A percentile compares a stretch with the other conserved stretches of the same genome.
Evolutionary conservation across 108 stramenopile genomes (phyloP).

Genomic region (Cyclotella sp.): DNA sequence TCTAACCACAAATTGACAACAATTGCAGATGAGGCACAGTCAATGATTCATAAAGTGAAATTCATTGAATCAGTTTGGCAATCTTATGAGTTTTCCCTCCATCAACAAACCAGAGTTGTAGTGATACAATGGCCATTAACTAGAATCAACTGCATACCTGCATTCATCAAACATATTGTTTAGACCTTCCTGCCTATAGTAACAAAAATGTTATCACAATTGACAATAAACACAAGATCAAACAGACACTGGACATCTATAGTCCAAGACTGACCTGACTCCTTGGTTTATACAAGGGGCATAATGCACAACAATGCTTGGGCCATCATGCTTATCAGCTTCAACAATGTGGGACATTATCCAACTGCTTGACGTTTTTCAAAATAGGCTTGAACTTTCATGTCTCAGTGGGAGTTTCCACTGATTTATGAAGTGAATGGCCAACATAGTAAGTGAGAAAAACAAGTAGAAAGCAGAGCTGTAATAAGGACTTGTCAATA

Average conservation of each 20-base stretch:
- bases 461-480: neutral
- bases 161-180: constrained; percentile 70
- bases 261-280: constrained; percentile 15
- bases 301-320: constrained; percentile 64
- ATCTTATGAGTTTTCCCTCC: neutral
- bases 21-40: neutral
- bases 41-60: neutral
- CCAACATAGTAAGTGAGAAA: no score
- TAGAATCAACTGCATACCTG: constrained; percentile 59
- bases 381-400: constrained; percentile 71
- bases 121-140: constrained; percentile 68
- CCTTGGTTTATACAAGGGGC: constrained; percentile 68
- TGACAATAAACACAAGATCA: neutral
- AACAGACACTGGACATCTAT: neutral
- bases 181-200: constrained; percentile 46
- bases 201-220: neutral
- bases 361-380: constrained; percentile 70
- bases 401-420: constrained; percentile 55
- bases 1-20: neutral
- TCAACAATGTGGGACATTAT: constrained; percentile 63
- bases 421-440: neutral
- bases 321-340: constrained; percentile 66
- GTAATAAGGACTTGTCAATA: neutral
- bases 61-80: no score
- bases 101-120: constrained; percentile 57